Evolutionary conservation across 345 rosid species (phyloP), one percentile per base, ranked within the genome.

Genomic region (Hirschfeldia incana): DNA sequence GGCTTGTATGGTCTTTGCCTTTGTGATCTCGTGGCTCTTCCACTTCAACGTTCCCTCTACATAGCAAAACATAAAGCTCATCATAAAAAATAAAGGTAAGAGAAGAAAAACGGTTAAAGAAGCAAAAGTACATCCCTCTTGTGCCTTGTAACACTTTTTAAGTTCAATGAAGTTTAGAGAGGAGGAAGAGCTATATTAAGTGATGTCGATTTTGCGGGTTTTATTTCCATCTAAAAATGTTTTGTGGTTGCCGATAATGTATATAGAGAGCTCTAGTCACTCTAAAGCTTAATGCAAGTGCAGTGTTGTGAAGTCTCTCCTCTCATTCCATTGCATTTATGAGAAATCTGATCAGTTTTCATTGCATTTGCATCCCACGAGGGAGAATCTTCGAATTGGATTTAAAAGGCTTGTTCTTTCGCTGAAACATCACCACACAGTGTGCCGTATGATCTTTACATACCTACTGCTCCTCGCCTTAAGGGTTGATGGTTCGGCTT

Each of bases 1-100:
- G 11, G 97, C 97, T 3, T 91, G 95, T 65, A 94, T 94, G 94
- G 96, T 94, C 28, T 92, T 94, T 67, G 97, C 98, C 34, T 94
- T 94, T 72, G 95, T 94, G 8, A 88, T 94, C 81, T 94, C 98
- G 39, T 94, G 98, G 98, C 93, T 94, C 69, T 89, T 94, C 73
- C 98, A 89, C 85, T 92, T 94, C 88, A 92, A 92, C 76, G 85
- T 94, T 60, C 92, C 95, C 17, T 84, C 92, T 0, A 75, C 83
- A 64, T 80, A 70, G 65, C 60, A 33, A 34, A 21, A 29, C 21
- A 37, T 4, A 39, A 12, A 44, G 13, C 10, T 17, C 7, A 12
- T 58, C 8, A 34, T 34, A 6, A 15, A 2, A n/a, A 69, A 16
- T 21, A 57, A 42, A 59, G 62, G 46, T 39, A 37, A 39, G 46